Evolutionary conservation across 768 basidiomycete species (phyloP).

Genomic region (Nidula microcarpa): DNA sequence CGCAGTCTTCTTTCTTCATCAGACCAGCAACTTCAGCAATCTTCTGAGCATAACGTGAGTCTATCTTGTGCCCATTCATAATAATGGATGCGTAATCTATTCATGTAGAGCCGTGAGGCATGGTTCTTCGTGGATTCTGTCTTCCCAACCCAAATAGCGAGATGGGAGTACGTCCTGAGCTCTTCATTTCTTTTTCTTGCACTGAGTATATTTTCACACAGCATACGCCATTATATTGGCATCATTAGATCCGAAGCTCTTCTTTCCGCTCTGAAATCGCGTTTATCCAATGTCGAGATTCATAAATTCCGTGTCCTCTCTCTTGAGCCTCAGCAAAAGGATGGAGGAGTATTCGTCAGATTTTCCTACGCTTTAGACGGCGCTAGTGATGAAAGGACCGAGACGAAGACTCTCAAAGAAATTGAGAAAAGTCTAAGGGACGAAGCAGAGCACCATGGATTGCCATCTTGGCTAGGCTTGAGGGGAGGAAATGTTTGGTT

Average conservation of each 20-base stretch:
- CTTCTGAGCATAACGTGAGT: too few species aligned
- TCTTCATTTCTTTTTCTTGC: slow-evolving; percentile 3
- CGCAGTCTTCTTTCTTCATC: too few species aligned
- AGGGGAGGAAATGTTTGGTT: slow-evolving; percentile 57
- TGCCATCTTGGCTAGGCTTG: slow-evolving; percentile 63
- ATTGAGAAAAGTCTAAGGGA: slow-evolving; percentile 49
- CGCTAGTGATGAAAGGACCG: background rate
- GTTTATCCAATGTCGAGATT: slow-evolving; percentile 48
- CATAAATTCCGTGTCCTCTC: slow-evolving; percentile 61
- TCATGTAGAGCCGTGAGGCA: slow-evolving; percentile 21
- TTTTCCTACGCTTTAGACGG: slow-evolving; percentile 50
- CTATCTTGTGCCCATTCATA: too few species aligned
- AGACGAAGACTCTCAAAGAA: slow-evolving; percentile 31
- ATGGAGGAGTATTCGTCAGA: slow-evolving; percentile 82
- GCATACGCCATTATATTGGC: slow-evolving; percentile 64
- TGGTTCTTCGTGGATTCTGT: slow-evolving; percentile 78
- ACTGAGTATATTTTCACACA: slow-evolving; percentile 20
- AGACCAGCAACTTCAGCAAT: too few species aligned
- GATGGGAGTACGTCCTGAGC: slow-evolving; percentile 61
- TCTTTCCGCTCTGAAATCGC: slow-evolving; percentile 38
- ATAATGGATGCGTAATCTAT: too few species aligned
- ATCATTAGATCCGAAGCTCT: slow-evolving; percentile 57
- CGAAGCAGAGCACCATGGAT: slow-evolving; percentile 47
- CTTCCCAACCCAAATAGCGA: slow-evolving; percentile 68
- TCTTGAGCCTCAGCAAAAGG: slow-evolving; percentile 67